Conservation (phyloP, 1,284 basidiomycete species). For the Kwoniella shivajii region DNA sequence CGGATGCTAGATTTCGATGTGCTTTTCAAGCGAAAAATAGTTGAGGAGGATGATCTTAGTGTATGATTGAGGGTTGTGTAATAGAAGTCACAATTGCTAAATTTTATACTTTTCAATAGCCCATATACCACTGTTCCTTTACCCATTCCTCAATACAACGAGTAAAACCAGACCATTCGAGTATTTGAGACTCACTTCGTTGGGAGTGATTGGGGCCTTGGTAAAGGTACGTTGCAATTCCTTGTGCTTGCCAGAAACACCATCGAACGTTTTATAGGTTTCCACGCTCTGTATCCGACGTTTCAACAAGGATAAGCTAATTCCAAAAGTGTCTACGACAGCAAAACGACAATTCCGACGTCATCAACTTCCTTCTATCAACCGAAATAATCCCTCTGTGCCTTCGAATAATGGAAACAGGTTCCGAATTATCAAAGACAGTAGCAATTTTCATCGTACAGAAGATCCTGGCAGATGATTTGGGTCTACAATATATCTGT, state of each 20-base stretch:
- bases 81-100: background rate
- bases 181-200: constrained; percentile 93
- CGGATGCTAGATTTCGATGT: no score
- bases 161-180: constrained; percentile 99
- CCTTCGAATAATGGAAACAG: constrained; percentile 99
- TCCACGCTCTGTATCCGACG: no score
- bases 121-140: constrained; percentile 97
- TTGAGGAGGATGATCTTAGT: no score
- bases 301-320: background rate
- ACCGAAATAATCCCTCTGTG: constrained; percentile 99
- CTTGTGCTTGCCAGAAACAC: background rate
- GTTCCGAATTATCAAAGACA: constrained; percentile 98
- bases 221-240: constrained; percentile 67
- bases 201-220: constrained; percentile 97
- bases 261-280: constrained; percentile 45
- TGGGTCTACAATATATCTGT: constrained; percentile 96
- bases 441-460: constrained; percentile 99
- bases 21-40: no score
- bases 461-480: constrained; percentile 97
- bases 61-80: no score
- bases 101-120: constrained; percentile 58
- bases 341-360: constrained; percentile 99
- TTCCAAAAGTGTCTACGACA: background rate
- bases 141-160: constrained; percentile 98
- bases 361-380: constrained; percentile 98